Evolutionary conservation across 495 filamentous ascomycete genomes (phyloP), one percentile per base, ranked within the genome.

Genomic region (Aspergillus funiculosus): DNA sequence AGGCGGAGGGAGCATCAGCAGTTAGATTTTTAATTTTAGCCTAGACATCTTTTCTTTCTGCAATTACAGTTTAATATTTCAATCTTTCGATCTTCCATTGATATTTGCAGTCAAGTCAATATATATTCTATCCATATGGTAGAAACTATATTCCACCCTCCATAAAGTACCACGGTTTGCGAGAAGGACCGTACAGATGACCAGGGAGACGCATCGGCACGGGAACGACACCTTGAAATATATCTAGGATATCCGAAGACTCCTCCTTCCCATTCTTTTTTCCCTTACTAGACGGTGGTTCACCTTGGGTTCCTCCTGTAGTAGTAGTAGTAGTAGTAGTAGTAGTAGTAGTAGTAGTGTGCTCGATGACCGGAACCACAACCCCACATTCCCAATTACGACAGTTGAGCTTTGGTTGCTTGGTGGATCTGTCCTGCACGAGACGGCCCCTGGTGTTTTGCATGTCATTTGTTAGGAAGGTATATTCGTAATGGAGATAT

Each of bases 381-480:
- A 98, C 89, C 3, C 92, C 92, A 52, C 89, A 96, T 63, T 98
- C 92, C 92, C 92, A 98, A 62, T 97, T 98, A 9, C 86, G 80
- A 58, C 85, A 88, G 45, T 81, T 92, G 14, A 97, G 63, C 53
- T 89, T 95, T 0, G 78, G 75, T 15, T 67, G 49, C 37, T 82
- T 81, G 0, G 75, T 83, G 1, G 49, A 58, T 25, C 73, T 76
- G 39, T 91, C 86, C 41, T 81, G 78, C 28, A 79, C 73, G 2
- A 94, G 65, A 20, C 80, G 82, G 1, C 89, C 89, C 86, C 79
- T 82, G 13, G 15, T 35, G 20, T 5, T 37, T 31, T 19, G 34
- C 39, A 14, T 31, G 17, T 13, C 2, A n/a, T 21, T 20, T 8
- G 10, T 2, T 14, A 37, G 4, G 29, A 3, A 18, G 20, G 29